Evolutionary conservation across 78 protist species (phyloP), one percentile per base, ranked within the genome.

Genomic region (Emiliania huxleyi): DNA sequence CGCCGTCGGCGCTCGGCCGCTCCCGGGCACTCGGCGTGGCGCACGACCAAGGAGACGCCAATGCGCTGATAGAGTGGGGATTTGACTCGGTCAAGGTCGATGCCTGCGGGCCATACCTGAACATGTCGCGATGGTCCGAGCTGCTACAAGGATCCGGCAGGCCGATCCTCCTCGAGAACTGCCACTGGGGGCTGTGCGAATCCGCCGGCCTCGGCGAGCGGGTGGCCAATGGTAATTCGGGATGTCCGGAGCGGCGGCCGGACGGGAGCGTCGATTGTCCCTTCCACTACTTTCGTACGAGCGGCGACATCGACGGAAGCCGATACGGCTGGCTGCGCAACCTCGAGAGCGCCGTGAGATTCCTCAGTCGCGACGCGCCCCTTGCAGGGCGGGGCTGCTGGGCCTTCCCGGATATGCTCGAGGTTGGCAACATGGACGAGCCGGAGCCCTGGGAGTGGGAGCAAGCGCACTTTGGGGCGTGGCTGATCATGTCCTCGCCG

Each of bases 401-500:
- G 95, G 93, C 93, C 48, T 94, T 91, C 91, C 95, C 95, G 5
- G 95, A 94, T 71, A 94, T 94, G 95, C 4, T 48, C 23, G 55
- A 12, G 23, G 55, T 48, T 11, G 55, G 55, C 55, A 12, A 12
- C 55, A 4, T 48, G 23, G n/a, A n/a, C n/a, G n/a, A n/a, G n/a
- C n/a, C n/a, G n/a, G 55, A 48, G 23, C 23, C 38, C 48, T 43
- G 0, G 33, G 88, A 1, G 5, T 93, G 91, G 95, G 4, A 42
- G 19, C 85, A 93, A 75, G 42, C 95, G 40, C 95, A 94, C 93
- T 94, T 94, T 37, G 95, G 95, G 26, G 95, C 95, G n/a, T 94
- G 95, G 95, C 91, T 93, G 75, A 69, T 94, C 81, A 92, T 49
- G 25, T 81, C 91, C 11, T 69, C 95, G 44, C 95, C 95, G 19